A percentile compares a stretch with the other conserved stretches of the same genome.
phyloP scores from a whole-genome alignment of 805 yeast genomes.

The Brettanomyces nanus region DNA sequence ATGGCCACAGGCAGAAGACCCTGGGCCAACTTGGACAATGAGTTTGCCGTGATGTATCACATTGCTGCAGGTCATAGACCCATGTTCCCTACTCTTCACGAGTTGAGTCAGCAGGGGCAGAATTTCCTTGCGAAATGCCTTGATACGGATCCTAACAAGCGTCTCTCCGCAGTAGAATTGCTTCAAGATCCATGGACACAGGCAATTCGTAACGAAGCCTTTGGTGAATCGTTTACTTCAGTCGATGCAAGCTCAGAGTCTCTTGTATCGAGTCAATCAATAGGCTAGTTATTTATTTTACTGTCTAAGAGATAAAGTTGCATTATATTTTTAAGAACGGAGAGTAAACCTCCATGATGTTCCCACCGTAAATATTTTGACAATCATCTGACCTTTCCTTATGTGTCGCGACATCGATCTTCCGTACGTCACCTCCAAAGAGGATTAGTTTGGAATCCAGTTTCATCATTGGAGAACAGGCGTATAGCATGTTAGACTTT shows the following conservation, averaged over 20 bases:
- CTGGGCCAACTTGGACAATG: slow-evolving; percentile 94
- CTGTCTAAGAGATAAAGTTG: too few species aligned
- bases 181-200: slow-evolving; percentile 86
- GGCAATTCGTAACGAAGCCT: slow-evolving; percentile 61
- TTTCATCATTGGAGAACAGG: slow-evolving; percentile 9
- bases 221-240: slow-evolving; percentile 33
- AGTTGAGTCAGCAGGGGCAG: slow-evolving; percentile 66
- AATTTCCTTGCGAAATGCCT: slow-evolving; percentile 67
- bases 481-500: slow-evolving; percentile 1
- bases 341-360: slow-evolving; percentile 13
- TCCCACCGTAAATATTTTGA: slow-evolving; percentile 9
- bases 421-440: slow-evolving; percentile 16
- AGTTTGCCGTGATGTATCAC: slow-evolving; percentile 98
- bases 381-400: slow-evolving; percentile 2
- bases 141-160: slow-evolving; percentile 70
- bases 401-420: slow-evolving; percentile 3
- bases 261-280: background rate
- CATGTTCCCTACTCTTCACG: slow-evolving; percentile 70
- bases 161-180: slow-evolving; percentile 80
- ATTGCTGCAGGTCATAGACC: slow-evolving; percentile 95
- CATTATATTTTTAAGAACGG: slow-evolving; percentile 12
- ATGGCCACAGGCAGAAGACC: slow-evolving; percentile 97
- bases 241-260: background rate
- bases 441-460: slow-evolving; percentile 17
- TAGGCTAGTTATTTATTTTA: background rate